Evolutionary conservation across 495 filamentous ascomycete genomes (phyloP).

Genomic region (Lophiotrema nucula): DNA sequence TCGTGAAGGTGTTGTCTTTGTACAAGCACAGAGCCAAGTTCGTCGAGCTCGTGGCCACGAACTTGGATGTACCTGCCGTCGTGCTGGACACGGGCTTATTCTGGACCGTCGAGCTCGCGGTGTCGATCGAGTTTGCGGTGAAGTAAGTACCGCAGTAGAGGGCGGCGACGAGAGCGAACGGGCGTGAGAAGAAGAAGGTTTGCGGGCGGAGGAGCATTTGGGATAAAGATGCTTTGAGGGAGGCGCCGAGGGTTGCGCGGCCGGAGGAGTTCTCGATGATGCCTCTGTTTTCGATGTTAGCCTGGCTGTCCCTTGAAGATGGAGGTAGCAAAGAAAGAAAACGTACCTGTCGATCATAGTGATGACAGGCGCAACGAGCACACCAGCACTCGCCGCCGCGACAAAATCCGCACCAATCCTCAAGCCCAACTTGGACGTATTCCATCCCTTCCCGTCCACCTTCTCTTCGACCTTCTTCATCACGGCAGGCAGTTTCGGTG

Average conservation of each 20-base stretch:
- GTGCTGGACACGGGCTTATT: conserved; percentile 54
- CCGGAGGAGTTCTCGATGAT: conserved; percentile 97
- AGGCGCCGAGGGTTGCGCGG: conserved; percentile 64
- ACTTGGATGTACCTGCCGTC: conserved; percentile 76
- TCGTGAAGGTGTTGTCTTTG: conserved; percentile 86
- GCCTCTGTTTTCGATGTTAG: conserved; percentile 52
- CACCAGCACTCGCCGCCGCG: conserved; percentile 75
- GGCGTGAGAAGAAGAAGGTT: conserved; percentile 69
- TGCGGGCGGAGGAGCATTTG: conserved; percentile 68
- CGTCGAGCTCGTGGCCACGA: conserved; percentile 73
- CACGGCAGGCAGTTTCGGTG: conserved; percentile 1
- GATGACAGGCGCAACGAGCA: conserved; percentile 80
- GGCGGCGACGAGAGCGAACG: conserved; percentile 81
- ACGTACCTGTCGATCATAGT: conserved; percentile 71
- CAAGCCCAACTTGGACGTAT: conserved; percentile 67
- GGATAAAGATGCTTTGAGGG: conserved; percentile 61
- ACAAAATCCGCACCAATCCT: conserved; percentile 70
- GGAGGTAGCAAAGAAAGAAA: neutral
- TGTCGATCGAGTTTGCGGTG: conserved; percentile 87
- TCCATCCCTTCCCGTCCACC: conserved; percentile 53
- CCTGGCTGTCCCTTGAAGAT: neutral
- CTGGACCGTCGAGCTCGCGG: conserved; percentile 63
- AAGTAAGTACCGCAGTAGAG: conserved; percentile 90
- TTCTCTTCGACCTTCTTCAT: neutral
- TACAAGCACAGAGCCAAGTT: conserved; percentile 90